phyloP scores from a whole-genome alignment of 108 stramenopile species.

The Cyclotella choctawhatcheeana region DNA sequence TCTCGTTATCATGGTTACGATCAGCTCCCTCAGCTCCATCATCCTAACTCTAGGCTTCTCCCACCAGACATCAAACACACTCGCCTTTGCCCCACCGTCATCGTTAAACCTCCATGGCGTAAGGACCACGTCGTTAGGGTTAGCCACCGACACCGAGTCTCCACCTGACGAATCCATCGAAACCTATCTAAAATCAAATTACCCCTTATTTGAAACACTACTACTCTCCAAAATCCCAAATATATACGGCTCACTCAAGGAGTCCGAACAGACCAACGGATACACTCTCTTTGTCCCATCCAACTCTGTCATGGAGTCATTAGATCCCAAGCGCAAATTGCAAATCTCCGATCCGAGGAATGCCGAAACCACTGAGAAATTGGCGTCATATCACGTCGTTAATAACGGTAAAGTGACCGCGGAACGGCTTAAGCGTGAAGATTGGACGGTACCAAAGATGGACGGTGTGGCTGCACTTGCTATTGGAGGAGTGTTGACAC shows the following conservation, averaged over 20 bases:
- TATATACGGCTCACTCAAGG: constrained; percentile 31
- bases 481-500: constrained; percentile 48
- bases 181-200: constrained; percentile 40
- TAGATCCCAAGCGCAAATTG: constrained; percentile 41
- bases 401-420: constrained; percentile 40
- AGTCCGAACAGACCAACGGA: constrained; percentile 26
- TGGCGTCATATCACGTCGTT: constrained; percentile 49
- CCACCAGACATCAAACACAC: background rate
- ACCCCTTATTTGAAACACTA: constrained; percentile 48
- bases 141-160: no score
- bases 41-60: background rate
- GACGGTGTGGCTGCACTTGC: constrained; percentile 50
- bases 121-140: no score
- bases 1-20: background rate
- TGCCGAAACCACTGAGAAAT: constrained; percentile 40
- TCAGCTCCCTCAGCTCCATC: constrained; percentile 1
- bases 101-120: no score
- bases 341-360: constrained; percentile 52
- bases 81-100: background rate
- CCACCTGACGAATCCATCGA: constrained; percentile 23
- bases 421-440: constrained; percentile 43
- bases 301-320: constrained; percentile 35
- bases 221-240: constrained; percentile 41
- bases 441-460: constrained; percentile 44
- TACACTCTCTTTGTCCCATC: constrained; percentile 50